Conservation (phyloP, 768 basidiomycete species). For the Hygrocybe punicea region DNA sequence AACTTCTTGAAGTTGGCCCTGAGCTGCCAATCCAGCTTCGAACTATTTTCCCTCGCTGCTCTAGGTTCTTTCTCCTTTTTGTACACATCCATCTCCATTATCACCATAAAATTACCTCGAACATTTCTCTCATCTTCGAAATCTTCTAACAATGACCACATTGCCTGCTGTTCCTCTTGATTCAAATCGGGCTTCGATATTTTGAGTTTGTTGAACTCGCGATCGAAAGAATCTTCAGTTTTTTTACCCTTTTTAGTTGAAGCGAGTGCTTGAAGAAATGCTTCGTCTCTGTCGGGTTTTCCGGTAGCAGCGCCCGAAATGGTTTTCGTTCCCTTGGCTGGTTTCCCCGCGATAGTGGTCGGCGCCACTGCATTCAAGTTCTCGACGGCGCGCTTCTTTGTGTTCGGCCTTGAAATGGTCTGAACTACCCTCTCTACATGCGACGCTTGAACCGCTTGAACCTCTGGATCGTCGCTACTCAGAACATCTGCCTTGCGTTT, state of each 20-base stretch:
- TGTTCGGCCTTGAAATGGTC: constrained; percentile 17
- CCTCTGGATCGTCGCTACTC: constrained; percentile 20
- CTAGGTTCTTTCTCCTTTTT: constrained; percentile 24
- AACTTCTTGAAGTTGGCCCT: constrained; percentile 76
- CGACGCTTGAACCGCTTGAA: not conserved
- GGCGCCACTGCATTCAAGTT: constrained; percentile 33
- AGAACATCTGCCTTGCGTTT: constrained; percentile 42
- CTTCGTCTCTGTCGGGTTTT: constrained; percentile 62
- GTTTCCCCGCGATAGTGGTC: too few species aligned
- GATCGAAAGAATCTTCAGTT: constrained; percentile 66
- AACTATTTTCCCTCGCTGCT: constrained; percentile 4
- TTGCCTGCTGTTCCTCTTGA: constrained; percentile 45
- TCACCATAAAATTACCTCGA: constrained; percentile 77
- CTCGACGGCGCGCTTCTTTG: constrained; percentile 46
- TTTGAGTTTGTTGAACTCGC: constrained; percentile 74
- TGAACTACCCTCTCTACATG: constrained; percentile 40
- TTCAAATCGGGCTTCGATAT: constrained; percentile 62
- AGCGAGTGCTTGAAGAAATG: constrained; percentile 70
- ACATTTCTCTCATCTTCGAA: constrained; percentile 61
- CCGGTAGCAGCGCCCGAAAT: constrained; percentile 40
- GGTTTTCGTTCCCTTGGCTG: constrained; percentile 15
- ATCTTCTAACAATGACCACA: constrained; percentile 60
- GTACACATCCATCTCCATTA: constrained; percentile 61
- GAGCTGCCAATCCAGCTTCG: constrained; percentile 43
- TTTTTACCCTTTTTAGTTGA: constrained; percentile 69